These are phyloP conservation scores for Bretschneidera sinensis DNA, from an alignment of 345 rosid genomes.

Conservation along the genomic window DNA sequence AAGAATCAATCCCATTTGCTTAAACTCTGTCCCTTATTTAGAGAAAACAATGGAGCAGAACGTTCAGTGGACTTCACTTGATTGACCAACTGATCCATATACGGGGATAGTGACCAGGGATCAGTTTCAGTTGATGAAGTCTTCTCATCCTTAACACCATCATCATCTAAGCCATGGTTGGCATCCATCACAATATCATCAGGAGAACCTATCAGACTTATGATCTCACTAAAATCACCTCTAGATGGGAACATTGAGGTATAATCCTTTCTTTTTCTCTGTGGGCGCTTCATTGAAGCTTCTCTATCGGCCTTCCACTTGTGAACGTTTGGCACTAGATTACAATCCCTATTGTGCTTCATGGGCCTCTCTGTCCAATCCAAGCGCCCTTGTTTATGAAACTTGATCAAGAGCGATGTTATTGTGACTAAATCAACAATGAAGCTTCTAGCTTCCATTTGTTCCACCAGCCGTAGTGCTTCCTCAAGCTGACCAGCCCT, in stretches of 20 bases:
- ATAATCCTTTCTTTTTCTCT: slow-evolving; percentile 48
- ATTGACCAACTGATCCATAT: slow-evolving; percentile 75
- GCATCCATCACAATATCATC: slow-evolving; percentile 8
- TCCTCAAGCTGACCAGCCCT: slow-evolving; percentile 72
- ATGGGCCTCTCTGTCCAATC: slow-evolving; percentile 72
- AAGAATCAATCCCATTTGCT: slow-evolving; percentile 39
- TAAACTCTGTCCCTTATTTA: slow-evolving; percentile 58
- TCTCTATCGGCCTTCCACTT: slow-evolving; percentile 75
- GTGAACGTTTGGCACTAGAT: slow-evolving; percentile 51
- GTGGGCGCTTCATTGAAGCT: slow-evolving; percentile 48
- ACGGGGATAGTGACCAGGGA: slow-evolving; percentile 85
- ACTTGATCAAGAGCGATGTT: slow-evolving; percentile 68
- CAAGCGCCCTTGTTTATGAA: slow-evolving; percentile 77
- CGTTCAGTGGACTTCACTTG: slow-evolving; percentile 28
- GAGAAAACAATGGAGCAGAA: slow-evolving; percentile 41
- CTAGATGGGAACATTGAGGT: slow-evolving; percentile 58
- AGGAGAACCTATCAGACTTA: slow-evolving; percentile 28
- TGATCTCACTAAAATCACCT: slow-evolving; percentile 46
- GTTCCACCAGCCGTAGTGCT: slow-evolving; percentile 66
- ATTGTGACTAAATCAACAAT: slow-evolving; percentile 75
- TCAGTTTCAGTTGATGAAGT: slow-evolving; percentile 25
- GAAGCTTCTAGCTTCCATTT: slow-evolving; percentile 78
- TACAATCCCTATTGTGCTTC: slow-evolving; percentile 60
- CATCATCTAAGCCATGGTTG: slow-evolving; percentile 23
- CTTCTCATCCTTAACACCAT: slow-evolving; percentile 23